Percentiles rank a stretch among this genome's conserved stretches.
Conservation (phyloP, 768 basidiomycete genomes). For the Coprinellus aureogranulatus region DNA sequence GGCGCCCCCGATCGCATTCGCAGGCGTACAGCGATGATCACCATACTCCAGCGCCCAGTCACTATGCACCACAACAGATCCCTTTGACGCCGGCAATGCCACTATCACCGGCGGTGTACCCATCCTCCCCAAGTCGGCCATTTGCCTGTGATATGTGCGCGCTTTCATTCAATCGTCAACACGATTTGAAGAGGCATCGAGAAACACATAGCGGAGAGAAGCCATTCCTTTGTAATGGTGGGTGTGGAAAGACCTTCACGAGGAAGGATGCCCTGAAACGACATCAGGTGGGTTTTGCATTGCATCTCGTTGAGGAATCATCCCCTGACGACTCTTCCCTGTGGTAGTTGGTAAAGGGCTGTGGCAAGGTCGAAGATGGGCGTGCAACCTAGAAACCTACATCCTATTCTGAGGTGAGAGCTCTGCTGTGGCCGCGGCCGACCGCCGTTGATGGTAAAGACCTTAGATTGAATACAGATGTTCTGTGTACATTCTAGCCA, state of each 20-base stretch:
- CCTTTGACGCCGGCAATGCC: constrained; percentile 31
- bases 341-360: constrained; percentile 70
- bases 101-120: constrained; percentile 38
- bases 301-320: constrained; percentile 7
- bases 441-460: background rate
- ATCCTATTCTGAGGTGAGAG: constrained; percentile 2
- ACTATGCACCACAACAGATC: constrained; percentile 16
- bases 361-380: constrained; percentile 66
- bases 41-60: constrained; percentile 16
- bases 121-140: constrained; percentile 58
- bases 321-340: constrained; percentile 10
- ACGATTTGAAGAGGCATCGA: constrained; percentile 80
- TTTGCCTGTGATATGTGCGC: constrained; percentile 73
- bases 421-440: background rate
- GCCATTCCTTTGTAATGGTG: constrained; percentile 78
- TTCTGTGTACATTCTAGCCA: background rate
- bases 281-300: constrained; percentile 60
- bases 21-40: constrained; percentile 26
- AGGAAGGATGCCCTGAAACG: constrained; percentile 84
- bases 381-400: constrained; percentile 23
- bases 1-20: constrained; percentile 44
- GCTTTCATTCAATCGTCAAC: constrained; percentile 81
- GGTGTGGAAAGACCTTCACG: constrained; percentile 85
- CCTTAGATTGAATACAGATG: constrained; percentile 2
- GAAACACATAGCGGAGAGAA: constrained; percentile 86